Conservation (phyloP, 2,329 filamentous ascomycete genomes). For the Diplodia corticola region DNA sequence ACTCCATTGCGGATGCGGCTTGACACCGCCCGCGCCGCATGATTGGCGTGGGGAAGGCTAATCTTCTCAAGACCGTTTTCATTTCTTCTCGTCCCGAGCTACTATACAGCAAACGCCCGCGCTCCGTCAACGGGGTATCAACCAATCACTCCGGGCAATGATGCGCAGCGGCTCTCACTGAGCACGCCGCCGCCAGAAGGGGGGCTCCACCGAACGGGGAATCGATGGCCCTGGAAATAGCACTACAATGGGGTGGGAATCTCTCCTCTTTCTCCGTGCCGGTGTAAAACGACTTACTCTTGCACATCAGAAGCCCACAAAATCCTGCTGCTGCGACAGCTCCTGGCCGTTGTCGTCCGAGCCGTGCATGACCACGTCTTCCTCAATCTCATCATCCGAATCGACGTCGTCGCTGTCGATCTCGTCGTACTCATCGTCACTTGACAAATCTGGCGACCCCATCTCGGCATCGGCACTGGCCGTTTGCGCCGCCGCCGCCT, state of each 20-base stretch:
- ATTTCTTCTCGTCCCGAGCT: background rate
- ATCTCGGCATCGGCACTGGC: slow-evolving; percentile 37
- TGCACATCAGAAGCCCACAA: slow-evolving; percentile 46
- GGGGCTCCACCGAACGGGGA: background rate
- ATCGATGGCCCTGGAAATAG: background rate
- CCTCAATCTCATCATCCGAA: slow-evolving; percentile 58
- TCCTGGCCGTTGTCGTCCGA: slow-evolving; percentile 43
- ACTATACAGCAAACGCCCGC: background rate
- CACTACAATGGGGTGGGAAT: background rate
- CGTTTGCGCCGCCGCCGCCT: slow-evolving; percentile 51
- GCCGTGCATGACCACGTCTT: slow-evolving; percentile 41
- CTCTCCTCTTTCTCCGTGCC: background rate
- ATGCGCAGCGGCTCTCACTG: background rate
- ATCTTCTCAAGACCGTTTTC: background rate
- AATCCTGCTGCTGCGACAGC: slow-evolving; percentile 56
- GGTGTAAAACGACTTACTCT: slow-evolving; percentile 20
- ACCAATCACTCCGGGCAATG: slow-evolving; percentile 1
- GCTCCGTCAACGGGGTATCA: slow-evolving; percentile 1
- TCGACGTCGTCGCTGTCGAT: slow-evolving; percentile 77
- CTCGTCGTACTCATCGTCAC: slow-evolving; percentile 68
- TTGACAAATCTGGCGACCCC: slow-evolving; percentile 63
- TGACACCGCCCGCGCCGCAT: background rate
- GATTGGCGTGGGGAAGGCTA: background rate
- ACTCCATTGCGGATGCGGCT: slow-evolving; percentile 9
- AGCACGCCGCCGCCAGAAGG: background rate